A percentile compares a stretch with the other conserved stretches of the same genome.
These are phyloP conservation scores for Botrytis byssoidea DNA, from an alignment of 2,329 filamentous ascomycete genomes.

Conservation along the genomic window DNA sequence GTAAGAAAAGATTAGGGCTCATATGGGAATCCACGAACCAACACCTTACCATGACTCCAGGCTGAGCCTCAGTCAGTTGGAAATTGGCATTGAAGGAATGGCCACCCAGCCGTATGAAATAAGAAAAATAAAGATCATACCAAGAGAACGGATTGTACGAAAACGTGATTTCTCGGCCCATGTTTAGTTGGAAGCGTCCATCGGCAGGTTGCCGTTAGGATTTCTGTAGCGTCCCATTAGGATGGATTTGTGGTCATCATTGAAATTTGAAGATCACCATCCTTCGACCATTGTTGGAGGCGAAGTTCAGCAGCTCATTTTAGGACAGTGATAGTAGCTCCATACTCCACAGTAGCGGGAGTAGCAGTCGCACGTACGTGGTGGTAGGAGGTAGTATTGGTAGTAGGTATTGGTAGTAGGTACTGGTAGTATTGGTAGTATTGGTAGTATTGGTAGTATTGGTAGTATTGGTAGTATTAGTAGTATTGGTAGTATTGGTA, in stretches of 20 bases:
- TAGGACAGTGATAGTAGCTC: neutral
- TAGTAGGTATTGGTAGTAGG: too few relatives aligned
- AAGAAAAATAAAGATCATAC: neutral
- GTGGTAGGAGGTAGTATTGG: neutral
- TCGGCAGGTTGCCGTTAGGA: conserved; percentile 12
- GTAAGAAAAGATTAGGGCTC: neutral
- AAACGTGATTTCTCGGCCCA: conserved; percentile 4
- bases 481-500: too few relatives aligned
- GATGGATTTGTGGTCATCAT: conserved; percentile 18
- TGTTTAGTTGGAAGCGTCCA: neutral
- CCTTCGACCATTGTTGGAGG: conserved; percentile 7
- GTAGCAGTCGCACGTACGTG: neutral
- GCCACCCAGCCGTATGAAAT: neutral
- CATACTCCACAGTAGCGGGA: neutral
- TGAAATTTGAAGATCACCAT: conserved; percentile 17
- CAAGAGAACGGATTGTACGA: neutral
- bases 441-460: too few relatives aligned
- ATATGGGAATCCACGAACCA: neutral
- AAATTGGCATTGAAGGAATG: neutral
- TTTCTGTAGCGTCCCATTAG: conserved; percentile 15
- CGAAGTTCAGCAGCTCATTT: conserved; percentile 9
- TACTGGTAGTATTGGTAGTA: too few relatives aligned
- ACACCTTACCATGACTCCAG: neutral
- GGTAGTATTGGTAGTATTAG: too few relatives aligned
- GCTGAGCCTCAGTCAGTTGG: neutral